Conservation (phyloP, 176 grass and related monocot genomes). For the Olyra latifolia region DNA sequence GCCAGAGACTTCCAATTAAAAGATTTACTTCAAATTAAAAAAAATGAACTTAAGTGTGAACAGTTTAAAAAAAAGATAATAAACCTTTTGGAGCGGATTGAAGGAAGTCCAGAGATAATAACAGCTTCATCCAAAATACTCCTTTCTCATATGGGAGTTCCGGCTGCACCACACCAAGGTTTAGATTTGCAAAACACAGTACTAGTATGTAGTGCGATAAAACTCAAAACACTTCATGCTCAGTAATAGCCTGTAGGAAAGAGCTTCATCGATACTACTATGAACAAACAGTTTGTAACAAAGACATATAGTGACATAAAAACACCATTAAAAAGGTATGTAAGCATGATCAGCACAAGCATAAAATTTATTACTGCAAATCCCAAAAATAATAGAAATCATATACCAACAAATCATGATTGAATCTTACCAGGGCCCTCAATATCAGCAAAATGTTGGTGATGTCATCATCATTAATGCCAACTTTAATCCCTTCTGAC, state of each 20-base stretch:
- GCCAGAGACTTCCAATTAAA: constrained; percentile 1
- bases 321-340: background rate
- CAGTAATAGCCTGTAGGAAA: background rate
- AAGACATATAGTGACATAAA: background rate
- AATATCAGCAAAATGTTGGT: constrained; percentile 77
- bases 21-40: constrained; percentile 9
- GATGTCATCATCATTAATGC: constrained; percentile 91
- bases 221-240: background rate
- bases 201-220: constrained; percentile 2
- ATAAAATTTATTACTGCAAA: constrained; percentile 13
- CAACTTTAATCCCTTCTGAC: too few relatives aligned
- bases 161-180: constrained; percentile 42
- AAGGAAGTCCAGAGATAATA: constrained; percentile 83
- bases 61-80: background rate
- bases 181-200: constrained; percentile 8
- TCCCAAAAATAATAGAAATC: background rate
- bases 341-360: background rate
- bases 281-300: background rate
- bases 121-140: constrained; percentile 85
- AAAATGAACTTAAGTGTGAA: background rate
- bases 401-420: background rate
- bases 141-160: constrained; percentile 97
- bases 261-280: background rate
- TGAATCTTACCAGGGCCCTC: constrained; percentile 80
- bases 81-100: constrained; percentile 72